phyloP scores from a whole-genome alignment of 257 asterid genomes.

The Solanum tacnaense region DNA sequence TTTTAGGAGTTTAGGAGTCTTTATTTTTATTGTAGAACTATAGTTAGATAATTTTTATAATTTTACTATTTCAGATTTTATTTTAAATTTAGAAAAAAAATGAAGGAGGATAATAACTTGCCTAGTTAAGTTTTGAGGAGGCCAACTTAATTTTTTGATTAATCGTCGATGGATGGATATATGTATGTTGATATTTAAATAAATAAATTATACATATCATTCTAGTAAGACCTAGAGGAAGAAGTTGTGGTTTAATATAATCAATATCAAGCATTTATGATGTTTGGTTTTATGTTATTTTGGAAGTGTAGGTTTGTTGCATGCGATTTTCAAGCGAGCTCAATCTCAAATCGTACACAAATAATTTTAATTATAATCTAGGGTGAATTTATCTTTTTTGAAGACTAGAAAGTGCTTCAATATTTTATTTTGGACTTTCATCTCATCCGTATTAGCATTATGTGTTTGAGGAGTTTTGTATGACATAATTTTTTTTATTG shows the following conservation, averaged over 20 bases:
- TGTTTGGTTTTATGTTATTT: background rate
- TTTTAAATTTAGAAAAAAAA: background rate
- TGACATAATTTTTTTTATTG: background rate
- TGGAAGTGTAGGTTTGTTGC: background rate
- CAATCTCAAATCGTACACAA: background rate
- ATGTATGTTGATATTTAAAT: background rate
- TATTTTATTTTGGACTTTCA: background rate
- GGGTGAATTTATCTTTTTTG: background rate
- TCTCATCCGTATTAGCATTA: background rate
- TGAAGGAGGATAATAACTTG: background rate
- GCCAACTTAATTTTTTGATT: background rate
- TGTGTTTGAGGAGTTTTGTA: background rate
- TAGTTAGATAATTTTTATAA: background rate
- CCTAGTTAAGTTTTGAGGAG: background rate
- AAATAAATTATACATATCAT: background rate
- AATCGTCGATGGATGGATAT: background rate
- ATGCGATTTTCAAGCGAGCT: background rate
- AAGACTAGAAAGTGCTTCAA: background rate
- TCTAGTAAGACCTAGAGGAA: background rate
- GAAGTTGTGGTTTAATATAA: background rate
- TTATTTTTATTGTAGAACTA: background rate
- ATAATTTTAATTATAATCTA: background rate
- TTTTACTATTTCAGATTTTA: background rate
- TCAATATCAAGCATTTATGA: background rate
- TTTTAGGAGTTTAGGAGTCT: background rate